phyloP scores from a whole-genome alignment of 2,329 filamentous ascomycete species.

The Fusarium camptoceras region DNA sequence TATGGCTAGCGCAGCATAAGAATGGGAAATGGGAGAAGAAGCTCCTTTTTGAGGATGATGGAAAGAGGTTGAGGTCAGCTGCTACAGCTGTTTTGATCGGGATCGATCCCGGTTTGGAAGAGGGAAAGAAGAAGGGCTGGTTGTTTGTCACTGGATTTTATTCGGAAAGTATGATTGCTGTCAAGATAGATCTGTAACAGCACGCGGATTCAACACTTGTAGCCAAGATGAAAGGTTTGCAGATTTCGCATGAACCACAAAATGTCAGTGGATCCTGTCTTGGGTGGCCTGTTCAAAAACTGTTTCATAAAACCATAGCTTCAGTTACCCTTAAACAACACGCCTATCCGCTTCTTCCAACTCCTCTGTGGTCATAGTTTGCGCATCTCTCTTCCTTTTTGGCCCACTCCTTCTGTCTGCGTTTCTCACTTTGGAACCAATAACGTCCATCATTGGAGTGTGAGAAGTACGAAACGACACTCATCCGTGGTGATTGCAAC shows the following conservation, averaged over 20 bases:
- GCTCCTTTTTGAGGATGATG: slow-evolving; percentile 70
- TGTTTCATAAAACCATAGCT: too few species aligned
- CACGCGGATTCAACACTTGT: too few species aligned
- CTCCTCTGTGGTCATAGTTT: fast-evolving
- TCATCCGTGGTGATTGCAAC: fast-evolving
- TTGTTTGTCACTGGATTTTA: slow-evolving; percentile 69
- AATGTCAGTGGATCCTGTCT: fast-evolving
- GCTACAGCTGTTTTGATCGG: slow-evolving; percentile 66
- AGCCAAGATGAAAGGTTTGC: too few species aligned
- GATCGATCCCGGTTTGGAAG: slow-evolving; percentile 59
- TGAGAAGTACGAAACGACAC: not conserved
- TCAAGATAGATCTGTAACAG: slow-evolving; percentile 61
- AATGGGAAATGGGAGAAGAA: slow-evolving; percentile 55
- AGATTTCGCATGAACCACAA: fast-evolving
- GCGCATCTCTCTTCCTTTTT: too few species aligned
- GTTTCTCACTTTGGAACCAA: too few species aligned
- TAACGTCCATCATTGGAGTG: not conserved
- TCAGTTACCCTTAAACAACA: too few species aligned
- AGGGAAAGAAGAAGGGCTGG: slow-evolving; percentile 63
- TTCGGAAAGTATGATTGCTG: slow-evolving; percentile 61
- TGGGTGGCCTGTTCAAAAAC: too few species aligned
- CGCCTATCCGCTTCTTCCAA: too few species aligned
- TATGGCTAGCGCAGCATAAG: slow-evolving; percentile 55
- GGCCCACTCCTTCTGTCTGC: fast-evolving
- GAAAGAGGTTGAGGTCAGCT: slow-evolving; percentile 59